Evolutionary conservation across 192 early-diverging fungal genomes (phyloP).

Genomic region (Coemansia sp.): DNA sequence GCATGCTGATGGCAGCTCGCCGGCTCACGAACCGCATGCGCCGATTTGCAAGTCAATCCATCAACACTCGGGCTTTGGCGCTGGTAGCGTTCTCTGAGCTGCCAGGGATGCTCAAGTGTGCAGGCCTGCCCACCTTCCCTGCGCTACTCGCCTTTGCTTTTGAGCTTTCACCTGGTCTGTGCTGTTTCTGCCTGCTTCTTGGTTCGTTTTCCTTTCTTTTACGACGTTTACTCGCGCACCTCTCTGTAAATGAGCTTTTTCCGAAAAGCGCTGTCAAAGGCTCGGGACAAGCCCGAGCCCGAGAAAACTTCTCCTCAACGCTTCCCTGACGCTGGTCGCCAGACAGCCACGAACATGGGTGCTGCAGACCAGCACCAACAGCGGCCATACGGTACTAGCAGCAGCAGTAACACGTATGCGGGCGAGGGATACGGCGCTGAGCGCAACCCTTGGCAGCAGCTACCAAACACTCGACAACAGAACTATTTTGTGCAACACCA

Average conservation of each 20-base stretch:
- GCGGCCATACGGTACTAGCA: neutral
- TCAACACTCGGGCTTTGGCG: too few species aligned
- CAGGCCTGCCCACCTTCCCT: too few species aligned
- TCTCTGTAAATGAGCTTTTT: conserved; percentile 28
- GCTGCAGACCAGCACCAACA: conserved; percentile 6
- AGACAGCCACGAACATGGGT: conserved; percentile 2
- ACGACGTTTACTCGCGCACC: neutral
- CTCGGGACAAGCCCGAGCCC: conserved; percentile 12
- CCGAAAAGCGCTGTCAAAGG: conserved; percentile 22
- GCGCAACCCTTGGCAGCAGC: neutral
- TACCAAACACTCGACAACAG: conserved; percentile 4
- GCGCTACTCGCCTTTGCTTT: too few species aligned
- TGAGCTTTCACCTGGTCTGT: neutral
- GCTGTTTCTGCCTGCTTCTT: neutral
- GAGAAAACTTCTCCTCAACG: conserved; percentile 15
- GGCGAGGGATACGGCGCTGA: neutral
- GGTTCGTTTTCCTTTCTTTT: neutral
- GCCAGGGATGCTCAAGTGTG: too few species aligned
- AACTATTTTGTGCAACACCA: conserved; percentile 3
- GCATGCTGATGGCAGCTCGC: too few species aligned
- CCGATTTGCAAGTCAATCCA: too few species aligned
- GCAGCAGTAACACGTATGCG: neutral
- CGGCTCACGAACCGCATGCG: too few species aligned
- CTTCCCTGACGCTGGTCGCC: conserved; percentile 31
- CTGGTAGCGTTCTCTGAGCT: too few species aligned